Conservation (phyloP, 208 protist genomes). For the Acanthamoeba royreba region DNA sequence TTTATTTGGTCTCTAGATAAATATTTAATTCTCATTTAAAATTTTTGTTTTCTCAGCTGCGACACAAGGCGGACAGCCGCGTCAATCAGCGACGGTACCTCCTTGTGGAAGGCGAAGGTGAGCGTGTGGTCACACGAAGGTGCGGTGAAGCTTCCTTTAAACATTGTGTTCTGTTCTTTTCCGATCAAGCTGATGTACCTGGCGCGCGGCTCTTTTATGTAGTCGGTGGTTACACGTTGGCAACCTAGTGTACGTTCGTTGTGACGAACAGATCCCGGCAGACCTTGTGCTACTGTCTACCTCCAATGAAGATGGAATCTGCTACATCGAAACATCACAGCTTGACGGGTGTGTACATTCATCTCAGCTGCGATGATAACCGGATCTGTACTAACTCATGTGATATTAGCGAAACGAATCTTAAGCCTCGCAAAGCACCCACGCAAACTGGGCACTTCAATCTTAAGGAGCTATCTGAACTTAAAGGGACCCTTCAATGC, state of each 20-base stretch:
- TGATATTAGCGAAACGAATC: constrained; percentile 69
- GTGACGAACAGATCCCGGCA: constrained; percentile 65
- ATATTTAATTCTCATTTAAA: too few relatives aligned
- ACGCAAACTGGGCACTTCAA: not conserved
- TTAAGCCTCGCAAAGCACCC: constrained; percentile 51
- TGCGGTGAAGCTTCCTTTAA: too few relatives aligned
- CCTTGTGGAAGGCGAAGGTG: not conserved
- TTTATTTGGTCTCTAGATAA: too few relatives aligned
- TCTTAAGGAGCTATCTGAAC: not conserved
- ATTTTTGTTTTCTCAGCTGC: too few relatives aligned
- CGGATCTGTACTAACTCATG: too few relatives aligned
- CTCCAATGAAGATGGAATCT: constrained; percentile 57
- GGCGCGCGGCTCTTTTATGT: too few relatives aligned
- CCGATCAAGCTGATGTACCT: too few relatives aligned
- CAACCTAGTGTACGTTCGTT: not conserved
- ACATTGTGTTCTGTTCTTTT: too few relatives aligned
- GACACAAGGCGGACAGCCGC: not conserved
- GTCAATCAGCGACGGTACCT: not conserved
- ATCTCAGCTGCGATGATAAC: too few relatives aligned
- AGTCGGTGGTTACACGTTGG: not conserved
- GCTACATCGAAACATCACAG: constrained; percentile 70
- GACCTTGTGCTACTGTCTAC: constrained; percentile 67
- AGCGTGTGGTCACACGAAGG: not conserved
- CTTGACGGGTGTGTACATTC: constrained; percentile 60
- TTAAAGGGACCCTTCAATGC: not conserved